phyloP scores from a whole-genome alignment of 768 basidiomycete species.

The Suillus bovinus region DNA sequence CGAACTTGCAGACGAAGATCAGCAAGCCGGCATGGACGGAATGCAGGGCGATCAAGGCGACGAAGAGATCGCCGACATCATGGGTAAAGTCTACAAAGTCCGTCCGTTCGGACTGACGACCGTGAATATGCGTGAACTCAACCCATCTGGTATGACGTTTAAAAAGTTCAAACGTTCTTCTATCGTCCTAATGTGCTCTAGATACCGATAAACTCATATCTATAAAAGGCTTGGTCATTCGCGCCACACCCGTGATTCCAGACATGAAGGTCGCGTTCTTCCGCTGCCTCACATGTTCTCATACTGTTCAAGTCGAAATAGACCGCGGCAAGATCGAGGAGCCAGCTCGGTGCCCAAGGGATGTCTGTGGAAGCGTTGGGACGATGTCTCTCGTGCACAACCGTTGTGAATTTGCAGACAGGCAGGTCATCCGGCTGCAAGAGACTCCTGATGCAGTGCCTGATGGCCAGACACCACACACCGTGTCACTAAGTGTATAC shows the following conservation, averaged over 20 bases:
- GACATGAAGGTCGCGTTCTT: slow-evolving; percentile 99
- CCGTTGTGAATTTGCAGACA: slow-evolving; percentile 93
- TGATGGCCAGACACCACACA: slow-evolving; percentile 98
- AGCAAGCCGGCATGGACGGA: slow-evolving; percentile 65
- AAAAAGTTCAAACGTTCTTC: neutral
- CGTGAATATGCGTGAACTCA: slow-evolving; percentile 93
- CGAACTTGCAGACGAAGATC: slow-evolving; percentile 81
- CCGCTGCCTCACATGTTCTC: slow-evolving; percentile 92
- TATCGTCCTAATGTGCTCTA: slow-evolving; percentile 31
- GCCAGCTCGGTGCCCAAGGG: slow-evolving; percentile 88
- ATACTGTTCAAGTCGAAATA: slow-evolving; percentile 96
- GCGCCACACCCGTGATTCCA: slow-evolving; percentile 95
- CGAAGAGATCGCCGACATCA: slow-evolving; percentile 86
- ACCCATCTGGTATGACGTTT: slow-evolving; percentile 73
- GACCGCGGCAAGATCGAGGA: slow-evolving; percentile 98
- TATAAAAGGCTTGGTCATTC: slow-evolving; percentile 96
- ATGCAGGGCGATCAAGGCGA: slow-evolving; percentile 78
- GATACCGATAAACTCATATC: slow-evolving; percentile 98
- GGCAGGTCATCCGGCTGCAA: slow-evolving; percentile 93
- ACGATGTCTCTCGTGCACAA: slow-evolving; percentile 97
- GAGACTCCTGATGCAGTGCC: slow-evolving; percentile 98
- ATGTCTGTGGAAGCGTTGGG: slow-evolving; percentile 85
- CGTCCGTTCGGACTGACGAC: slow-evolving; percentile 83
- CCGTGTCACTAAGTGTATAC: slow-evolving; percentile 95
- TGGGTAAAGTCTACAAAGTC: slow-evolving; percentile 88